Evolutionary conservation across 331 rosid genomes (phyloP).

Genomic region (Quercus tomentella): DNA sequence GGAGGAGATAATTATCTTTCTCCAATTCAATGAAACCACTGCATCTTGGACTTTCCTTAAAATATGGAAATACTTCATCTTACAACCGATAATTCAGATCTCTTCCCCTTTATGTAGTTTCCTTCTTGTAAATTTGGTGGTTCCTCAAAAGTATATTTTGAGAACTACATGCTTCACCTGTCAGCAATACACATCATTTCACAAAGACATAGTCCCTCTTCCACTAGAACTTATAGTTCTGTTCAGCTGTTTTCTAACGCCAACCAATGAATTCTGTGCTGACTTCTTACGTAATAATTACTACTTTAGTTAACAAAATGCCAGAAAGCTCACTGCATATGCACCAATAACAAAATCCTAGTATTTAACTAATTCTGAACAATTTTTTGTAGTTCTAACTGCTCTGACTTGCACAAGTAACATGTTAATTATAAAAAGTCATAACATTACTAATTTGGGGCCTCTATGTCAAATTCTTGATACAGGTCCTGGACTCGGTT

Average conservation of each 20-base stretch:
- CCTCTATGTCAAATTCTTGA: slow-evolving; percentile 17
- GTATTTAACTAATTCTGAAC: not conserved
- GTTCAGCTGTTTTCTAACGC: not conserved
- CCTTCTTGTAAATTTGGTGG: not conserved
- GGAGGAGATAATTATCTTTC: not conserved
- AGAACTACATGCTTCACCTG: not conserved
- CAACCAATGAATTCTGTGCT: not conserved
- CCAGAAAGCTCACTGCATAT: not conserved
- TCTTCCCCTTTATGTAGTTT: not conserved
- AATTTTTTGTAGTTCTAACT: not conserved
- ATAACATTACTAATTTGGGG: not conserved
- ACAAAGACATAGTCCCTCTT: too few species aligned
- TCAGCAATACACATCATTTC: not conserved
- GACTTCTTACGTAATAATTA: not conserved
- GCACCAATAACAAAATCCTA: not conserved
- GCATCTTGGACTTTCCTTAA: not conserved
- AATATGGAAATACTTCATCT: not conserved
- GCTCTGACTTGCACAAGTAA: not conserved
- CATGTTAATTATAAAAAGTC: not conserved
- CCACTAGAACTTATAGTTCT: too few species aligned
- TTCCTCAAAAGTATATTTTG: not conserved
- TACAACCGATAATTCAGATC: not conserved
- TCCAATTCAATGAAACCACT: not conserved
- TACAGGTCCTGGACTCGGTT: slow-evolving; percentile 75
- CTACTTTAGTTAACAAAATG: not conserved